Evolutionary conservation across 139 green algal genomes (phyloP).

Genomic region (Chlorella vulgaris): DNA sequence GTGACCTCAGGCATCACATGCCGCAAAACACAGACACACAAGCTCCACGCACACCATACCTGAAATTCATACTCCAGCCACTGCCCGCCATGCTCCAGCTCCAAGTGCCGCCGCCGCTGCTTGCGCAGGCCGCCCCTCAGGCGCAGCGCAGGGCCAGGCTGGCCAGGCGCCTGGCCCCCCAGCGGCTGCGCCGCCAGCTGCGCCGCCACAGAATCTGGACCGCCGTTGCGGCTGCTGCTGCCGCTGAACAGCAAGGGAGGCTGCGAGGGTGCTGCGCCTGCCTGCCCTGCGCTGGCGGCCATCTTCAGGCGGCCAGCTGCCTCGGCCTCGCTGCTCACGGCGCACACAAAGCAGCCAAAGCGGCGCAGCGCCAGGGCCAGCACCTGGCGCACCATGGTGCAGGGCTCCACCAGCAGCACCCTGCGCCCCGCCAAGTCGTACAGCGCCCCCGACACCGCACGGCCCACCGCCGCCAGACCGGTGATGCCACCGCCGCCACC

Average conservation of each 20-base stretch:
- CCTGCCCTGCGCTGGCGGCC: not conserved
- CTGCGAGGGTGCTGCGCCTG: not conserved
- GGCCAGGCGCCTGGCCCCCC: not conserved
- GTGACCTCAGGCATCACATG: too few relatives aligned
- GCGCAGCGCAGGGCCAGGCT: not conserved
- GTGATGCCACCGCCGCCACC: not conserved
- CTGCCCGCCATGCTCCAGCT: constrained; percentile 7
- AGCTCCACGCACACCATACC: not conserved
- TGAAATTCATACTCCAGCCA: not conserved
- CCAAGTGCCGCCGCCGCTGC: constrained; percentile 10
- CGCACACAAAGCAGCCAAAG: constrained; percentile 73
- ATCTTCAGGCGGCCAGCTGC: constrained; percentile 53
- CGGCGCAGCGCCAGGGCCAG: constrained; percentile 60
- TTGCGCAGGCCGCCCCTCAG: not conserved
- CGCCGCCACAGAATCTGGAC: not conserved
- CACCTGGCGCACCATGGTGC: constrained; percentile 61
- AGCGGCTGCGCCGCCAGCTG: not conserved
- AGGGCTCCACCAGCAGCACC: constrained; percentile 74
- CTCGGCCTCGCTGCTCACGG: constrained; percentile 54
- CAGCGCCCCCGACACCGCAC: not conserved
- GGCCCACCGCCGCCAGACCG: not conserved
- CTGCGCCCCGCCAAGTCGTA: constrained; percentile 50
- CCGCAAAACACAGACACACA: too few relatives aligned
- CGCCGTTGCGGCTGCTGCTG: too few relatives aligned
- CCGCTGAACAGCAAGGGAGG: not conserved